Evolutionary conservation across 73 alveolate species (phyloP), one percentile per base, ranked within the genome.

Genomic region (Paramecium octaurelia): DNA sequence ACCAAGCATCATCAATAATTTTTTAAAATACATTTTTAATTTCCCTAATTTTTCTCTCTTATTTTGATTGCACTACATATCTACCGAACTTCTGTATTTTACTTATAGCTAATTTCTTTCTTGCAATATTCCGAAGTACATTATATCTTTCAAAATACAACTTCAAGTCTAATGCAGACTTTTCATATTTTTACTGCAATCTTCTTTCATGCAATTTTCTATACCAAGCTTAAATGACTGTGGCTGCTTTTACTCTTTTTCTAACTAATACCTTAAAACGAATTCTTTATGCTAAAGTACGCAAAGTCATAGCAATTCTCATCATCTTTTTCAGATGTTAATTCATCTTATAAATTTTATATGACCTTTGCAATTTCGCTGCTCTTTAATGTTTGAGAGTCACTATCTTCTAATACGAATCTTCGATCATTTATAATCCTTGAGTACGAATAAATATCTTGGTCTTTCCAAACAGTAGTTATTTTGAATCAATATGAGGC

Each of bases 1-100:
- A 58, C 94, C 96, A 94, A 10, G 97, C 95, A 38, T 43, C 88
- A 89, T 89, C 58, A 58, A 71, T 18, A 7, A 89, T 60, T 73
- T 43, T 60, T n/a, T 64, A 43, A 21, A 42, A 31, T 35, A 71
- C 36, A 70, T 6, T 6, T 23, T 46, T 42, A 8, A 70, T 69
- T 36, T 40, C 46, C 27, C 59, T 69, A 12, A 12, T 9, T 7
- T 64, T 64, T 12, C 73, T 80, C 12, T 31, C 46, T 20, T 80
- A 42, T 80, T 80, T 80, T 18, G 70, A 80, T 46, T 80, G 7
- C 7, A 80, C 57, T 43, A 80, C 57, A 44, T 48, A 2, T 11
- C 57, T 40, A 80, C 91, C 23, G 11, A 80, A 80, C 44, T 43
- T 80, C 31, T 71, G 10, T 24, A 89, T 14, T 23, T 21, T 64